phyloP scores from a whole-genome alignment of 1,284 basidiomycete species.

The Cutaneotrichosporon dermatis region DNA sequence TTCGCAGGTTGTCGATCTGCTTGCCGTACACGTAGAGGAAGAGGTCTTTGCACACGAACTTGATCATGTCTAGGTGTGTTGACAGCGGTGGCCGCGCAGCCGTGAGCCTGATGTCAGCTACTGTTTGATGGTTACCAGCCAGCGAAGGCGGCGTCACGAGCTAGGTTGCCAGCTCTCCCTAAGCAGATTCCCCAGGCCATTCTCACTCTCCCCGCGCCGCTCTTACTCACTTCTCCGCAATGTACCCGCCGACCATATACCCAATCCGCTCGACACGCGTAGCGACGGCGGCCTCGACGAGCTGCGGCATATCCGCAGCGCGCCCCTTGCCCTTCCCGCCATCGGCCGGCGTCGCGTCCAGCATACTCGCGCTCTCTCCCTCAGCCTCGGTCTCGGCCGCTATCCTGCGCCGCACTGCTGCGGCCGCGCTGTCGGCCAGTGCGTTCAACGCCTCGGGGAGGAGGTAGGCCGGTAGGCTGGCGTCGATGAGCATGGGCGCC shows the following conservation, averaged over 20 bases:
- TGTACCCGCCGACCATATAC: constrained; percentile 76
- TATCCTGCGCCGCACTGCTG: constrained; percentile 56
- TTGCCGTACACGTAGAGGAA: constrained; percentile 54
- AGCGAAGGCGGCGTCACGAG: too few relatives aligned
- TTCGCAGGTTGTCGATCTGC: constrained; percentile 90
- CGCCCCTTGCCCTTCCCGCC: constrained; percentile 37
- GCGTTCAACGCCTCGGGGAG: constrained; percentile 72
- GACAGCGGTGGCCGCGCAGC: constrained; percentile 68
- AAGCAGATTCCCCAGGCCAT: too few relatives aligned
- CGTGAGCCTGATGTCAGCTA: constrained; percentile 58
- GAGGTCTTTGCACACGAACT: constrained; percentile 95
- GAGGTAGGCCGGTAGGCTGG: constrained; percentile 74
- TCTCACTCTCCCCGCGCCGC: too few relatives aligned
- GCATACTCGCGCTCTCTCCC: not conserved
- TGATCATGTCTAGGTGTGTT: constrained; percentile 83
- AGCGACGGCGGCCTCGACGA: constrained; percentile 66
- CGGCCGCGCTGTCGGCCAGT: constrained; percentile 63
- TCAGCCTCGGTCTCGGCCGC: constrained; percentile 39
- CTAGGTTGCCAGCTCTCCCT: too few relatives aligned
- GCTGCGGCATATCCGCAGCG: constrained; percentile 49
- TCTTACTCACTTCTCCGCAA: constrained; percentile 68
- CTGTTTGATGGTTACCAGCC: too few relatives aligned
- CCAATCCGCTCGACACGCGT: constrained; percentile 76
- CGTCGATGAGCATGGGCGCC: constrained; percentile 58
- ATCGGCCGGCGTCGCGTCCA: constrained; percentile 16